phyloP scores from a whole-genome alignment of 345 rosid genomes.

The Mangifera indica region DNA sequence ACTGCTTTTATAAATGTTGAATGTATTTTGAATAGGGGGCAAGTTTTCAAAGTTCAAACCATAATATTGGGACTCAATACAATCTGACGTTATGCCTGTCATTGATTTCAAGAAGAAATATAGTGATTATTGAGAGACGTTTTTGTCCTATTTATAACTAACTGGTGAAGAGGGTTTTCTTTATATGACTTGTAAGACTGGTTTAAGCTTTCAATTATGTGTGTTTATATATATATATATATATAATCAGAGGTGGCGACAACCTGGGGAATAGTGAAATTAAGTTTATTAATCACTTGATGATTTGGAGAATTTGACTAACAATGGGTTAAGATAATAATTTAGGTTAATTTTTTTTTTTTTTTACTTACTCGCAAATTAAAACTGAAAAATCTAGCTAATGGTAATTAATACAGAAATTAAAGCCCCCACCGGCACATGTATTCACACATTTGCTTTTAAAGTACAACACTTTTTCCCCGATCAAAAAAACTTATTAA shows the following conservation, averaged over 20 bases:
- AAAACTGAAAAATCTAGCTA: not conserved
- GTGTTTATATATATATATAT: too few species aligned
- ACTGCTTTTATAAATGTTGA: constrained; percentile 1
- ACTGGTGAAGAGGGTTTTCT: not conserved
- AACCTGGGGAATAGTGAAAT: constrained; percentile 25
- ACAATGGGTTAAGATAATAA: constrained; percentile 3
- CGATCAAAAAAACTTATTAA: constrained; percentile 26
- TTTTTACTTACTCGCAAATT: not conserved
- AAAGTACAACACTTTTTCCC: constrained; percentile 30
- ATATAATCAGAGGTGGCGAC: constrained; percentile 32
- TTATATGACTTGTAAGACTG: not conserved
- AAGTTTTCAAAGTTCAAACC: constrained; percentile 70
- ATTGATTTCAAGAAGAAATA: constrained; percentile 22
- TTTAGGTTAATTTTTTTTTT: constrained; percentile 2
- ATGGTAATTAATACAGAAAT: not conserved
- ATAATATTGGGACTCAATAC: constrained; percentile 36
- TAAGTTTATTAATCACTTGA: not conserved
- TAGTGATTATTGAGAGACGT: constrained; percentile 15
- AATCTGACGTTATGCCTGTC: constrained; percentile 25
- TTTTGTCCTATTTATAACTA: constrained; percentile 17
- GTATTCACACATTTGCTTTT: constrained; percentile 11
- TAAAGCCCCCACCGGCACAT: constrained; percentile 20
- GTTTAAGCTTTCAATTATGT: not conserved
- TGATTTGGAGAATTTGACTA: constrained; percentile 25
- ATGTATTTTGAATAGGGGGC: constrained; percentile 57